Conservation (phyloP, 1,139 yeast genomes). For the Hyphopichia wangnamkhiaoensis region DNA sequence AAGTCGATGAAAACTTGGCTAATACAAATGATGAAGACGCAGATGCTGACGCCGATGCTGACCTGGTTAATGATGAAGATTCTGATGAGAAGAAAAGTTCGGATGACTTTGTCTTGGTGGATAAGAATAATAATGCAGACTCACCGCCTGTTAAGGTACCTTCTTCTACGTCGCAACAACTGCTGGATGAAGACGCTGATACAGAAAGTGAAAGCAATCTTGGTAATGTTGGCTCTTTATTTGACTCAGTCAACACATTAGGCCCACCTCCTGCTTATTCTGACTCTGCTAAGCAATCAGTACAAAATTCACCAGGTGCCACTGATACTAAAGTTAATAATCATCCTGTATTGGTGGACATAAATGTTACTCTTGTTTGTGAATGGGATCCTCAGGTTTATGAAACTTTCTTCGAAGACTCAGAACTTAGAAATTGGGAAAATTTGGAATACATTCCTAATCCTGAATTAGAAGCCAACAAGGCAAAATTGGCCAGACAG, state of each 20-base stretch:
- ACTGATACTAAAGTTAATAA: conserved; percentile 14
- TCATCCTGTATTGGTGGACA: conserved; percentile 24
- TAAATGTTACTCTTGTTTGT: conserved; percentile 61
- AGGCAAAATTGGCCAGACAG: conserved; percentile 35
- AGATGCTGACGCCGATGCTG: conserved; percentile 16
- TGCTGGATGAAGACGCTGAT: conserved; percentile 21
- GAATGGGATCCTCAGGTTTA: conserved; percentile 63
- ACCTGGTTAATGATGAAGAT: conserved; percentile 9
- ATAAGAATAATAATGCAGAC: conserved; percentile 4
- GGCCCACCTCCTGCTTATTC: conserved; percentile 21
- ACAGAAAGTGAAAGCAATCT: conserved; percentile 18
- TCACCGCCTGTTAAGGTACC: conserved; percentile 5
- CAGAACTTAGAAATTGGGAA: conserved; percentile 54
- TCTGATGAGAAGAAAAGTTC: conserved; percentile 14
- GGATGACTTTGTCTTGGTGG: conserved; percentile 8
- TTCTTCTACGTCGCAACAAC: conserved; percentile 10
- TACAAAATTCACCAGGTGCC: conserved; percentile 21
- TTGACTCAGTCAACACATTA: conserved; percentile 28
- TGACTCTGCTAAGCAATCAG: conserved; percentile 23
- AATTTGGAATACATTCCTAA: conserved; percentile 51
- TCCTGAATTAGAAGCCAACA: conserved; percentile 51
- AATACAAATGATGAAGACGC: conserved; percentile 13
- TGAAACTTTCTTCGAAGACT: conserved; percentile 51
- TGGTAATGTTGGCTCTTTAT: conserved; percentile 23
- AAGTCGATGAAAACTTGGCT: conserved; percentile 10